These are phyloP conservation scores for Apiotrichum akiyoshidainum DNA, from an alignment of 1,284 basidiomycete genomes.

Conservation along the genomic window DNA sequence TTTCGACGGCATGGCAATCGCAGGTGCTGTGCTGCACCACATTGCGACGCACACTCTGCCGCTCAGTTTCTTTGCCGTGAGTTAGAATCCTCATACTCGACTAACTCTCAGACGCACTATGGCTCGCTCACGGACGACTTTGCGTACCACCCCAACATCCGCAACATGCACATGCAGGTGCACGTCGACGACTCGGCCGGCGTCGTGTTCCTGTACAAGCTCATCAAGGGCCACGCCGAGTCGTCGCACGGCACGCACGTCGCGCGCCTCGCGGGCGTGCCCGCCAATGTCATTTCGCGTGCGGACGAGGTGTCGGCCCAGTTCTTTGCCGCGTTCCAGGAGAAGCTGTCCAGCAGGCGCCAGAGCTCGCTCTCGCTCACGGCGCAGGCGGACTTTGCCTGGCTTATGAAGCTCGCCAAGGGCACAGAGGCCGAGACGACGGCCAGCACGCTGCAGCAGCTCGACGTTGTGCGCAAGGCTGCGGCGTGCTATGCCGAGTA, in stretches of 20 bases:
- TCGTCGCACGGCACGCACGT: constrained; percentile 93
- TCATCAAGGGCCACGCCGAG: constrained; percentile 80
- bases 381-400: constrained; percentile 82
- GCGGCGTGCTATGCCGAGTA: constrained; percentile 6
- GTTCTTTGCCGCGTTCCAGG: constrained; percentile 81
- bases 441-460: constrained; percentile 26
- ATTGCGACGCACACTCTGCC: constrained; percentile 85
- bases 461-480: constrained; percentile 32
- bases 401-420: constrained; percentile 53
- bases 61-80: constrained; percentile 58
- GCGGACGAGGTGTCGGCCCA: constrained; percentile 82
- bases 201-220: constrained; percentile 90
- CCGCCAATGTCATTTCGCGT: constrained; percentile 64
- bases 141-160: constrained; percentile 84
- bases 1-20: constrained; percentile 93
- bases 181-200: constrained; percentile 86
- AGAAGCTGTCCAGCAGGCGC: constrained; percentile 65
- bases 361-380: constrained; percentile 66
- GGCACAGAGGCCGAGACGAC: constrained; percentile 8
- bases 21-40: constrained; percentile 88
- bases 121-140: constrained; percentile 52
- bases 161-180: constrained; percentile 91
- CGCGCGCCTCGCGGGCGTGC: constrained; percentile 79
- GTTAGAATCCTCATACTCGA: no score
- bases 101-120: constrained; percentile 47